Evolutionary conservation across 2,329 filamentous ascomycete genomes (phyloP).

Genomic region (Phaeosphaeria sp.): DNA sequence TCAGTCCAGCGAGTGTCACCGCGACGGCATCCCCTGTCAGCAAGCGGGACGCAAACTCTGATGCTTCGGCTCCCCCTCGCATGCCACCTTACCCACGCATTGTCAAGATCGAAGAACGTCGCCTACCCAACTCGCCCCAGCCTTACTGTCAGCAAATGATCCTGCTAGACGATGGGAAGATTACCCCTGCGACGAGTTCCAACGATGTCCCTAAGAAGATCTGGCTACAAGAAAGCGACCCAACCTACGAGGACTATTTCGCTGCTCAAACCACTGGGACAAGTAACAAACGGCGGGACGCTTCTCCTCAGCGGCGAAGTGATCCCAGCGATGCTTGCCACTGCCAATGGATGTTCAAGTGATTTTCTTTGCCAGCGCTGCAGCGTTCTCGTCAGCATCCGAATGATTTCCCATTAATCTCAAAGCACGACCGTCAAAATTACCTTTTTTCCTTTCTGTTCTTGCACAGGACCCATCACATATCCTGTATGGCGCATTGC

Average conservation of each 20-base stretch:
- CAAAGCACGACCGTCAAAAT: background rate
- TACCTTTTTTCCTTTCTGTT: background rate
- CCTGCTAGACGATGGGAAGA: conserved; percentile 59
- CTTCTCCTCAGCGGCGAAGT: conserved; percentile 21
- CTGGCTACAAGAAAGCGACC: conserved; percentile 50
- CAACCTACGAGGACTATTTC: conserved; percentile 38
- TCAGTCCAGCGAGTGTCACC: conserved; percentile 7
- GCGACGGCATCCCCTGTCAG: conserved; percentile 14
- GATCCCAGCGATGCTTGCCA: conserved; percentile 45
- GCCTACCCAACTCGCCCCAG: conserved; percentile 54
- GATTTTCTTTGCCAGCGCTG: conserved; percentile 7
- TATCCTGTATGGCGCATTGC: background rate
- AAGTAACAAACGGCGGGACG: conserved; percentile 17
- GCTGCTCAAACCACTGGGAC: conserved; percentile 13
- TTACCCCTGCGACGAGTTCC: conserved; percentile 45
- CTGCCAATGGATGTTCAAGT: conserved; percentile 50
- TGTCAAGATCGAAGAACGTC: conserved; percentile 71
- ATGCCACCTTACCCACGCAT: conserved; percentile 60
- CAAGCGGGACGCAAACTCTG: conserved; percentile 21
- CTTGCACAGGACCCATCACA: background rate
- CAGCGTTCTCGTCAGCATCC: background rate
- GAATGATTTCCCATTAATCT: too few relatives aligned
- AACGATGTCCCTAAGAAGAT: conserved; percentile 47
- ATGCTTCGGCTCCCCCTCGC: conserved; percentile 26
- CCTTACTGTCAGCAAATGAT: conserved; percentile 72